Conservation (phyloP, 108 stramenopile genomes). For the Cyclotella distinguenda region DNA sequence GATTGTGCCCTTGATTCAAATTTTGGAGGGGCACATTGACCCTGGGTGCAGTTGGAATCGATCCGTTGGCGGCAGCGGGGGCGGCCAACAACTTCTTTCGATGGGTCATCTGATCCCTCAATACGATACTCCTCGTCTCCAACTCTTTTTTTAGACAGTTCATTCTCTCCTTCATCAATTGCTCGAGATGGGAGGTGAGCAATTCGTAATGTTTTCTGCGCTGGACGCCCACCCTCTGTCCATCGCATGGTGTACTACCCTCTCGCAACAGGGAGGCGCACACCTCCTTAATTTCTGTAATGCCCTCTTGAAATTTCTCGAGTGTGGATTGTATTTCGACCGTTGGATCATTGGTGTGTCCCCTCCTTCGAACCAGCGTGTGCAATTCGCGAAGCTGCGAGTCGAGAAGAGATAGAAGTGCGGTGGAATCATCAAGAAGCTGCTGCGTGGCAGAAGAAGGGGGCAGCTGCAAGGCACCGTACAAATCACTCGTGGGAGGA, state of each 20-base stretch:
- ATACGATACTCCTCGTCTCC: conserved; percentile 63
- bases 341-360: conserved; percentile 87
- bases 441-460: conserved; percentile 2
- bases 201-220: conserved; percentile 64
- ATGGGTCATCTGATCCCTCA: conserved; percentile 71
- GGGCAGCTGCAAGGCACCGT: neutral
- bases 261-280: conserved; percentile 25
- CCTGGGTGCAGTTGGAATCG: neutral
- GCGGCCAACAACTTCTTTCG: conserved; percentile 57
- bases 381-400: conserved; percentile 55
- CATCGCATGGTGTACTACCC: neutral
- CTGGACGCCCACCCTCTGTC: conserved; percentile 31
- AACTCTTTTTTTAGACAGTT: conserved; percentile 58
- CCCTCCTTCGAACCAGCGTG: conserved; percentile 66
- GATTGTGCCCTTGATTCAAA: conserved; percentile 4
- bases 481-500: neutral
- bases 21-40: conserved; percentile 3
- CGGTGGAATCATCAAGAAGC: conserved; percentile 61
- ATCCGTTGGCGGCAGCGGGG: neutral
- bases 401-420: conserved; percentile 63
- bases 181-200: conserved; percentile 64
- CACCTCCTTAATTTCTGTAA: conserved; percentile 62
- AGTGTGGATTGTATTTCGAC: conserved; percentile 57
- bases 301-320: conserved; percentile 61
- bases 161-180: conserved; percentile 53